Evolutionary conservation across 495 filamentous ascomycete genomes (phyloP).

Genomic region (Astrocystis sublimbata): DNA sequence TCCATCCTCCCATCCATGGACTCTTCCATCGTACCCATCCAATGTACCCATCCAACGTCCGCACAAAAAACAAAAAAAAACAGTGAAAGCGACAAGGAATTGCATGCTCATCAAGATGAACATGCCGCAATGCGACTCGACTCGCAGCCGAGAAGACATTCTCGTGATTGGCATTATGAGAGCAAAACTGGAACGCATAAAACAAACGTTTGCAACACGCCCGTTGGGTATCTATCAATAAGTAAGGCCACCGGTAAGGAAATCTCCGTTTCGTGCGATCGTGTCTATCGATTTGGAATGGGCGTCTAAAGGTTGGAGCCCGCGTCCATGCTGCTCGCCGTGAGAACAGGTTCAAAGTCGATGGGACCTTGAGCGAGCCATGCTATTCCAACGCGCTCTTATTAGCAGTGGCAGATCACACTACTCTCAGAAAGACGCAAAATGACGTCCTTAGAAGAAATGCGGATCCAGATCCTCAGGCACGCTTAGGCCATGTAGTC

Average conservation of each 20-base stretch:
- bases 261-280: neutral
- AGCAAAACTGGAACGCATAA: neutral
- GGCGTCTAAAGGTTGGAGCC: neutral
- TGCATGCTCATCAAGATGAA: too few relatives aligned
- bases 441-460: neutral
- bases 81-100: neutral
- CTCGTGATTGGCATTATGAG: neutral
- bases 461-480: neutral
- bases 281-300: neutral
- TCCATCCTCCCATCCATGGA: too few relatives aligned
- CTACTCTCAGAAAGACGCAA: neutral
- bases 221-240: too few relatives aligned
- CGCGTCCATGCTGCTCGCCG: neutral
- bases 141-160: neutral
- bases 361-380: neutral
- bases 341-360: too few relatives aligned
- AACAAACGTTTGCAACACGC: neutral
- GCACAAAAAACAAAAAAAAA: neutral
- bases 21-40: too few relatives aligned
- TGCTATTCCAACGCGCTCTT: too few relatives aligned
- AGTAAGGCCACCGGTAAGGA: neutral
- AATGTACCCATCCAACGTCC: too few relatives aligned
- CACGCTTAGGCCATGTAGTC: slow-evolving; percentile 30
- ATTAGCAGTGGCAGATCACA: too few relatives aligned
- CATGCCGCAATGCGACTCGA: too few relatives aligned